These are phyloP conservation scores for Arachis stenosperma DNA, from an alignment of 306 rosid species.

Conservation along the genomic window DNA sequence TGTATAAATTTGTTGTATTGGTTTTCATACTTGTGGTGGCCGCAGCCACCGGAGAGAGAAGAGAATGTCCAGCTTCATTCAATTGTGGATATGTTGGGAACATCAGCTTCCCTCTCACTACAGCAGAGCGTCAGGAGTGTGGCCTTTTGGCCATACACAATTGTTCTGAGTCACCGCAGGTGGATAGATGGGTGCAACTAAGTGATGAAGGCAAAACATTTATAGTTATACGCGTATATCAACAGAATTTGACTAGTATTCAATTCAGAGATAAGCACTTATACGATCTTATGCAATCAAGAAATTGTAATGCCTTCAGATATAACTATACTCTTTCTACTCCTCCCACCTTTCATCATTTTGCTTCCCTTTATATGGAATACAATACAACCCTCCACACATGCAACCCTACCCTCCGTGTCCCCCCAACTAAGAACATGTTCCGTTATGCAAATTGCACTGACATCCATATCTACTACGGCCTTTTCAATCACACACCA, in stretches of 20 bases:
- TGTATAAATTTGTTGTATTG: not conserved
- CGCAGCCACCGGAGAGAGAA: not conserved
- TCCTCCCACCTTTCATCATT: slow-evolving; percentile 27
- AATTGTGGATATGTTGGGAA: slow-evolving; percentile 24
- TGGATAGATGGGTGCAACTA: not conserved
- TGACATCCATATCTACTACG: slow-evolving; percentile 19
- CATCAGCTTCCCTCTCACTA: slow-evolving; percentile 40
- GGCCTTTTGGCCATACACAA: slow-evolving; percentile 37
- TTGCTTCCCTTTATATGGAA: slow-evolving; percentile 21
- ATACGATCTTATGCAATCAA: not conserved
- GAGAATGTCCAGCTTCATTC: slow-evolving; percentile 22
- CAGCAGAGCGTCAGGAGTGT: slow-evolving; percentile 16
- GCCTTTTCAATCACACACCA: not conserved
- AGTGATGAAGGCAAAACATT: not conserved
- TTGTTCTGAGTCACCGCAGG: not conserved
- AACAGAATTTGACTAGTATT: not conserved
- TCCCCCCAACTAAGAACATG: not conserved
- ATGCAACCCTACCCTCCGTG: slow-evolving; percentile 31
- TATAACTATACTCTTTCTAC: not conserved
- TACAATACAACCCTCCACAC: slow-evolving; percentile 24
- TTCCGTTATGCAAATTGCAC: not conserved
- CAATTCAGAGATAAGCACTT: slow-evolving; percentile 30
- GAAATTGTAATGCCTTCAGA: slow-evolving; percentile 21
- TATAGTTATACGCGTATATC: not conserved
- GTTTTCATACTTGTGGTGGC: slow-evolving; percentile 31